Evolutionary conservation across 306 rosid genomes (phyloP), one percentile per base, ranked within the genome.

Genomic region (Aeschynomene evenia): DNA sequence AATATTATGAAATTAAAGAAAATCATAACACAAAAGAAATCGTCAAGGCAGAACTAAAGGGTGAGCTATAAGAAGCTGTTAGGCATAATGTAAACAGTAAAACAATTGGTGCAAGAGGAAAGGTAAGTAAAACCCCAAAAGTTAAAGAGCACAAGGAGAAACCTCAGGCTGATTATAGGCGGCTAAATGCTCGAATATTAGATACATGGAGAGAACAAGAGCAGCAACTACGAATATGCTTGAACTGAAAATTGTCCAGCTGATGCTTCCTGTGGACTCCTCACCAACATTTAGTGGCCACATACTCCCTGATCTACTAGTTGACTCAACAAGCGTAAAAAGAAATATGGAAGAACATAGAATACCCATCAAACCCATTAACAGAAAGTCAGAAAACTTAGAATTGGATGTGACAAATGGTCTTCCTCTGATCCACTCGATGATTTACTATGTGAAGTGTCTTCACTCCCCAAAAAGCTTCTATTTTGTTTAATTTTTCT

Each of bases 151-250:
- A 36, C 5, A 59, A 54, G 61, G 73, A 58, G 53, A 52, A 15
- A 95, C 99, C 99, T 95, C 99, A 1, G 99, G 99, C 69, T 91
- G 97, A 82, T 95, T 95, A 77, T 95, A 95, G 63, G 89, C 84
- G 74, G 95, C 88, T 80, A 95, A 83, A 76, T 95, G 97, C 88
- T 95, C 92, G 2, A 91, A 84, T 74, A 91, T 95, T 62, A 95
- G 88, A 85, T 83, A 89, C 82, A 77, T 87, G 69, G 99, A 95
- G 79, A 95, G 95, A 56, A 91, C 55, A 62, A 95, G 81, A 50
- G 99, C 91, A 76, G 86, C 85, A 16, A 88, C 65, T 22, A 95
- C 97, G 20, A 91, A 95, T 80, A 89, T 68, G 80, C 92, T 84
- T 23, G 99, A 87, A 79, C 95, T 95, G 83, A 79, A 66, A 74